Base-by-base conservation (phyloP, 345 rosid genomes). In the Raphanus sativus region DNA sequence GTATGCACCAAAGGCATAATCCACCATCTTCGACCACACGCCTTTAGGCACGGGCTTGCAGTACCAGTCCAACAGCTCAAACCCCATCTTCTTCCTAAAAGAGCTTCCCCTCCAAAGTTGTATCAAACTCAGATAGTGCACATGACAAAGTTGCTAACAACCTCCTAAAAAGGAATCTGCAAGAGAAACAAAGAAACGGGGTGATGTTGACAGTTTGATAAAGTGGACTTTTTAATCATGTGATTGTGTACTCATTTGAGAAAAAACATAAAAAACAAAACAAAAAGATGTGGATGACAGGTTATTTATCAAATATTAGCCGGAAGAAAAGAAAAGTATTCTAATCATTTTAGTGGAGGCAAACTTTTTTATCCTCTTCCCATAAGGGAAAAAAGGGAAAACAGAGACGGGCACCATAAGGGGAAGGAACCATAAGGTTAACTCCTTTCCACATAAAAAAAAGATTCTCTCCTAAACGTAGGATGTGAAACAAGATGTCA, bases 1-100 rank as follows among this genome's bases (percentile, higher is more conserved):
- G 82, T 92, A 95, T 54, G 88, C 89, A 62, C 99, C 99, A 83
- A 95, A 89, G 8, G 97, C 99, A 88, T 90, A 92, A 75, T 86
- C 87, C 74, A 91, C 97, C 25, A 77, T 82, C 70, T 79, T 88
- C 8, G 92, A 70, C 99, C 99, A 95, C 73, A 84, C 70, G 70
- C 98, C 98, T 82, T 86, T 74, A 13, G 81, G 64, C 80, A 83
- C 89, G 3, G 99, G 99, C 74, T 74, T 85, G 62, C 99, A 95
- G 70, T 86, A 95, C 99, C 98, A 92, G 48, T 68, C 86, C 83
- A 92, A 81, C 21, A 86, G 89, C 76, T 80, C 62, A 58, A 85
- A 87, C 65, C 87, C 88, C 98, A 92, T 92, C 45, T 70, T 71
- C 79, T 61, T 12, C 72, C 71, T 70, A 2, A 16, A 42, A 42